These are phyloP conservation scores for Didymella lethalis DNA, from an alignment of 2,329 filamentous ascomycete genomes.

Conservation along the genomic window DNA sequence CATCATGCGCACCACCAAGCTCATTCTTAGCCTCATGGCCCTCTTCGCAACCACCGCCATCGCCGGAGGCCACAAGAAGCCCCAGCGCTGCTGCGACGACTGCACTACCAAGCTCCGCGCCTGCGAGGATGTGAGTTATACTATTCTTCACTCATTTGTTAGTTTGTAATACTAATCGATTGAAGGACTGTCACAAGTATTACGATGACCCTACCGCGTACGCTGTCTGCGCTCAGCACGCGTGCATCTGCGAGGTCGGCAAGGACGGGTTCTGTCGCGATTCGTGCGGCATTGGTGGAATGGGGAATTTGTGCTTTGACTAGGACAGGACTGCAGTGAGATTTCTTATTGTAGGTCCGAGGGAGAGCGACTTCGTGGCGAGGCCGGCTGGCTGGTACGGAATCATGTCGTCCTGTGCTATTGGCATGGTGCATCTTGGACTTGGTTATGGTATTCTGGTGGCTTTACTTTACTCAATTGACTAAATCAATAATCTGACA, in stretches of 20 bases:
- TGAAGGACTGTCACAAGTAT: neutral
- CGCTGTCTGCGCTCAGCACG: slow-evolving; percentile 3
- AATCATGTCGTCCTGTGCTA: too few relatives aligned
- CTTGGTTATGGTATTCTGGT: too few relatives aligned
- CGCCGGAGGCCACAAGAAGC: neutral
- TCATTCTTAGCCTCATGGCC: neutral
- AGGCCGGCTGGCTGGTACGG: too few relatives aligned
- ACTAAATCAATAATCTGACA: too few relatives aligned
- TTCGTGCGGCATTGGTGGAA: neutral
- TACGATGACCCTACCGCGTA: neutral
- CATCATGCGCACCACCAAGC: neutral
- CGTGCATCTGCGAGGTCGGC: slow-evolving; percentile 5
- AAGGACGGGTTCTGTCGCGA: slow-evolving; percentile 3
- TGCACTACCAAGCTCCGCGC: neutral
- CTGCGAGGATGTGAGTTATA: neutral
- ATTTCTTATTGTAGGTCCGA: too few relatives aligned
- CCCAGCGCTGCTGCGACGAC: neutral
- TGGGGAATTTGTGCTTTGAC: neutral
- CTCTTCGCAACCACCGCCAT: neutral
- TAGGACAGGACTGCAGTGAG: too few relatives aligned
- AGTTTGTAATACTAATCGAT: neutral
- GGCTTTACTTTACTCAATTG: too few relatives aligned
- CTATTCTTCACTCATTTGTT: neutral
- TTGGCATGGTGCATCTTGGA: too few relatives aligned
- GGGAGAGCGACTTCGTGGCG: too few relatives aligned